Conservation (phyloP, 768 basidiomycete genomes). For the Tylopilus rubrobrunneus region DNA sequence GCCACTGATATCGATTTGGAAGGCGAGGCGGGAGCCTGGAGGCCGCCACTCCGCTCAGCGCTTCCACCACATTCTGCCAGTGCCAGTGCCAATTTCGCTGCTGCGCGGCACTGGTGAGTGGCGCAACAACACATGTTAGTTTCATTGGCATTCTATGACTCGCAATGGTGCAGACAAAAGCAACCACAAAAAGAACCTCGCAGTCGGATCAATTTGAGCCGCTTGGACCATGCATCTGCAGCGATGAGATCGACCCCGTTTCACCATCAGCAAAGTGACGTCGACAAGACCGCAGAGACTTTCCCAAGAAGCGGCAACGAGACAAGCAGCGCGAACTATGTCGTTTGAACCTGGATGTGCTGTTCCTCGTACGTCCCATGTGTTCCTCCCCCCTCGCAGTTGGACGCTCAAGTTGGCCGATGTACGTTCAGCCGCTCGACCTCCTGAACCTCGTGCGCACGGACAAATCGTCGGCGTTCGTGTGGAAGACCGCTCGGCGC, state of each 20-base stretch:
- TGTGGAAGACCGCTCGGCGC: conserved; percentile 26
- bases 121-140: too few species aligned
- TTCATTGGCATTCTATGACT: not conserved
- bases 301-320: not conserved
- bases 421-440: not conserved
- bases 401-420: not conserved
- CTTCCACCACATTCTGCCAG: too few species aligned
- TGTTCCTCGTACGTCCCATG: not conserved
- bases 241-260: too few species aligned
- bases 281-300: not conserved
- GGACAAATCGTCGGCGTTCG: conserved; percentile 24
- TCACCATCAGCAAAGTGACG: not conserved
- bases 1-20: too few species aligned
- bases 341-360: not conserved
- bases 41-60: too few species aligned
- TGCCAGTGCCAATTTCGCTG: too few species aligned
- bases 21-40: too few species aligned
- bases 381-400: not conserved
- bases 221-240: too few species aligned
- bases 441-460: not conserved
- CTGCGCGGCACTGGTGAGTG: too few species aligned
- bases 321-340: not conserved
- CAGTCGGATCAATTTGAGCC: not conserved
- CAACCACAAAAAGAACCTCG: not conserved
- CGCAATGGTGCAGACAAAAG: conserved; percentile 1